phyloP scores from a whole-genome alignment of 768 basidiomycete species.

The Naganishia randhawae region DNA sequence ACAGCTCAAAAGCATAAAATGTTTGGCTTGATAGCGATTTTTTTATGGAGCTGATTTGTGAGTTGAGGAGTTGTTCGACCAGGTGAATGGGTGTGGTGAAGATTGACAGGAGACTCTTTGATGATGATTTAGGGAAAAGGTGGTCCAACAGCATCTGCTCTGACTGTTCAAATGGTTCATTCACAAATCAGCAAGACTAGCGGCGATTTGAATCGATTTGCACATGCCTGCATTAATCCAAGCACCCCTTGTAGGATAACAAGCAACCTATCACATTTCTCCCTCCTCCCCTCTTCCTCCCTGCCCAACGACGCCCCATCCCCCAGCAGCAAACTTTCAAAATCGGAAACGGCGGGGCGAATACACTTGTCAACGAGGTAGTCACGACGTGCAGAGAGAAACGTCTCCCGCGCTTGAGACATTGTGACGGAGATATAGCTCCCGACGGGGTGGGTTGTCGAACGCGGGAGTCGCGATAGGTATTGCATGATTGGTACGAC shows the following conservation, averaged over 20 bases:
- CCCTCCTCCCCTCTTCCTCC: conserved; percentile 33
- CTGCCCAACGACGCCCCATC: conserved; percentile 41
- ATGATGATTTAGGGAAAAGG: conserved; percentile 39
- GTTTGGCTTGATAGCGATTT: conserved; percentile 38
- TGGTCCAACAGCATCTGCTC: conserved; percentile 43
- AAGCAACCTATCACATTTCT: conserved; percentile 36
- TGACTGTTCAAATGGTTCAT: conserved; percentile 32
- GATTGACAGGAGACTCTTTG: conserved; percentile 31
- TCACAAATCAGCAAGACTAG: neutral
- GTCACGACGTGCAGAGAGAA: conserved; percentile 36
- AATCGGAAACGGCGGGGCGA: conserved; percentile 32
- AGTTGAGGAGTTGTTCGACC: conserved; percentile 25
- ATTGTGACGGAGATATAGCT: conserved; percentile 24
- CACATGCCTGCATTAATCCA: conserved; percentile 42
- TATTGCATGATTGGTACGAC: conserved; percentile 19
- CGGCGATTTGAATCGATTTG: neutral
- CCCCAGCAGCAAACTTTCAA: conserved; percentile 43
- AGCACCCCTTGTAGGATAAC: conserved; percentile 40
- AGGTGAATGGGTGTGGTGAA: conserved; percentile 24
- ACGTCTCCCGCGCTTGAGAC: conserved; percentile 25
- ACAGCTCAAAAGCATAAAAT: conserved; percentile 46
- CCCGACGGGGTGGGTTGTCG: conserved; percentile 31
- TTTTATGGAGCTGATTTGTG: conserved; percentile 42
- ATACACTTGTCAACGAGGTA: conserved; percentile 35
- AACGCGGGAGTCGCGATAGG: conserved; percentile 30